Percentiles rank a stretch among this genome's conserved stretches.
Evolutionary conservation across 2,329 filamentous ascomycete genomes (phyloP).

Genomic region (Metarhizium rileyi): DNA sequence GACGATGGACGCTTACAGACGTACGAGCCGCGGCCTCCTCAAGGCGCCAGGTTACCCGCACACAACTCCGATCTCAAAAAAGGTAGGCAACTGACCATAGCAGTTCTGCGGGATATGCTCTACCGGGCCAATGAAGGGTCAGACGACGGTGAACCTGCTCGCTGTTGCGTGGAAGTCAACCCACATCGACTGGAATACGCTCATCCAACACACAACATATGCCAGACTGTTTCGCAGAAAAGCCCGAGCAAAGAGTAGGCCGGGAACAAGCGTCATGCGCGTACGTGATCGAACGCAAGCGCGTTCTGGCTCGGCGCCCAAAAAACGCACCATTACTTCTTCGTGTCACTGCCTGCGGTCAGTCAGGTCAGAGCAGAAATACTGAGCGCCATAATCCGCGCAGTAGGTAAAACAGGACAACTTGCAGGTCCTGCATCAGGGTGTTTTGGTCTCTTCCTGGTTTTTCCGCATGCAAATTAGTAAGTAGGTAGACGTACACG

Average conservation of each 20-base stretch:
- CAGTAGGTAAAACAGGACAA: slow-evolving; percentile 32
- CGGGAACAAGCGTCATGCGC: neutral
- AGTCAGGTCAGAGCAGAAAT: slow-evolving; percentile 14
- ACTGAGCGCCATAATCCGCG: slow-evolving; percentile 21
- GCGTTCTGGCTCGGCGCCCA: neutral
- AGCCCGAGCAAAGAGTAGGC: neutral
- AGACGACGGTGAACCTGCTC: slow-evolving; percentile 15
- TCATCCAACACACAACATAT: too few relatives aligned
- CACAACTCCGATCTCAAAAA: neutral
- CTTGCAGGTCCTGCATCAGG: slow-evolving; percentile 24
- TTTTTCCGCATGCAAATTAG: too few relatives aligned
- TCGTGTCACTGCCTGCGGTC: slow-evolving; percentile 22
- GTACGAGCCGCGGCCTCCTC: slow-evolving; percentile 2
- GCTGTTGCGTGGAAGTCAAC: slow-evolving; percentile 14
- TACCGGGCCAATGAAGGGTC: slow-evolving; percentile 14
- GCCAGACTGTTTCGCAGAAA: neutral
- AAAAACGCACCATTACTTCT: slow-evolving; percentile 10
- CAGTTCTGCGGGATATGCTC: slow-evolving; percentile 21
- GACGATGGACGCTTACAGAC: slow-evolving; percentile 6
- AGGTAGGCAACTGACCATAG: neutral
- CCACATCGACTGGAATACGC: slow-evolving; percentile 15
- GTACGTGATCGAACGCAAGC: neutral
- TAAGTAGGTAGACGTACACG: neutral
- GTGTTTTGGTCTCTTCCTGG: slow-evolving; percentile 10
- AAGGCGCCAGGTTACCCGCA: slow-evolving; percentile 9